phyloP scores from a whole-genome alignment of 148 eudicot genomes.

The Simmondsia chinensis region DNA sequence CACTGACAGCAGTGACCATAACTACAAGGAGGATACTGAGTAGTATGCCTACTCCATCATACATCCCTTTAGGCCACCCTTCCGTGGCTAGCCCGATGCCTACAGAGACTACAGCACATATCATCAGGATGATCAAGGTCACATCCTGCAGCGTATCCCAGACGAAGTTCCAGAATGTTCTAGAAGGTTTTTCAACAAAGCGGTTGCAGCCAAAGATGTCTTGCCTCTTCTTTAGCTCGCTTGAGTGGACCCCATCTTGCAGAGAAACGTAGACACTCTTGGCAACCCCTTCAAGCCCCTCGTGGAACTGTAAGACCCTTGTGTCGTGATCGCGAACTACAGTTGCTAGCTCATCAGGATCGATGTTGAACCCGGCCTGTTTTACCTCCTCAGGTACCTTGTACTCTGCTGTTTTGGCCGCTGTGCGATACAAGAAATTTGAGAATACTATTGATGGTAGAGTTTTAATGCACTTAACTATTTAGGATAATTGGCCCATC shows the following conservation, averaged over 20 bases:
- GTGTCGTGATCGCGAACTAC: slow-evolving; percentile 36
- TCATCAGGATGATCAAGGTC: slow-evolving; percentile 64
- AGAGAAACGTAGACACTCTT: slow-evolving; percentile 31
- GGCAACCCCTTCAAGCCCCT: slow-evolving; percentile 49
- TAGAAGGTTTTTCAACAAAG: slow-evolving; percentile 48
- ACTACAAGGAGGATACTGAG: slow-evolving; percentile 66
- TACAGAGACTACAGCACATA: slow-evolving; percentile 63
- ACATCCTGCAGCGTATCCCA: slow-evolving; percentile 87
- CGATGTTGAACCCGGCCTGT: slow-evolving; percentile 46
- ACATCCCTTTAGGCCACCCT: slow-evolving; percentile 85
- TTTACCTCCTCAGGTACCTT: slow-evolving; percentile 36
- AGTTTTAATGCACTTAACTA: too few relatives aligned
- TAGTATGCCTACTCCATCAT: slow-evolving; percentile 68
- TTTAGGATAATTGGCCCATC: too few relatives aligned
- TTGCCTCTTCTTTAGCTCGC: slow-evolving; percentile 29
- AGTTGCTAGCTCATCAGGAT: slow-evolving; percentile 55
- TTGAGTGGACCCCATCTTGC: slow-evolving; percentile 26
- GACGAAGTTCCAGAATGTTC: slow-evolving; percentile 49
- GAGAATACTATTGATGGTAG: too few relatives aligned
- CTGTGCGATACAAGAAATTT: too few relatives aligned
- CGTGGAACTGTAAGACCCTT: slow-evolving; percentile 29
- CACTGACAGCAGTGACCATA: slow-evolving; percentile 71
- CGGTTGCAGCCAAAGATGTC: slow-evolving; percentile 44
- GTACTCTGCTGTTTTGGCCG: slow-evolving; percentile 22
- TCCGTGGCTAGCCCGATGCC: slow-evolving; percentile 70